Evolutionary conservation across 768 basidiomycete species (phyloP).

Genomic region (Tylopilus plumbeoviolaceoides): DNA sequence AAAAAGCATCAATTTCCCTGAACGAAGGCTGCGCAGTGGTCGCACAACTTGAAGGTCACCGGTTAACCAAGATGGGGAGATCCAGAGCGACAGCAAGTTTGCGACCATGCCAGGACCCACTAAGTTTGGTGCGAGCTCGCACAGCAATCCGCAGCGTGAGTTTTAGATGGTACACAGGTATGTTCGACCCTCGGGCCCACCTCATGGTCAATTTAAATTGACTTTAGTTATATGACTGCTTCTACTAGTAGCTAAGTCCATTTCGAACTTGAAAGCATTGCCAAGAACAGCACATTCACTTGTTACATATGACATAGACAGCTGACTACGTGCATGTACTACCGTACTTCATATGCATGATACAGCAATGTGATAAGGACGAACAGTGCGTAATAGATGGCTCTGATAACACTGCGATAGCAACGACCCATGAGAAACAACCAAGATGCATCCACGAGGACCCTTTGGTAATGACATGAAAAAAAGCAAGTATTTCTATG

Average conservation of each 20-base stretch:
- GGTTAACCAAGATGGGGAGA: not conserved
- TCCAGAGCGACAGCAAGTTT: not conserved
- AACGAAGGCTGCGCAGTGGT: not conserved
- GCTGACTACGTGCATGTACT: not conserved
- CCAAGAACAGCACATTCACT: not conserved
- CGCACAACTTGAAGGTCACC: not conserved
- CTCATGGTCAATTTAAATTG: not conserved
- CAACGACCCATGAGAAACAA: constrained; percentile 17
- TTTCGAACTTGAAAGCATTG: not conserved
- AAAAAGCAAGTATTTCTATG: constrained; percentile 16
- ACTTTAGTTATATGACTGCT: not conserved
- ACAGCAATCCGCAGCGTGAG: constrained; percentile 11
- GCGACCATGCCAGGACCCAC: not conserved
- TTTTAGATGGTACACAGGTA: not conserved
- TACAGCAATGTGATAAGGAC: not conserved
- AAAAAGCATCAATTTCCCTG: not conserved
- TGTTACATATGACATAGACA: constrained; percentile 1
- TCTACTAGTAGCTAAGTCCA: not conserved
- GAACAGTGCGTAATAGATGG: constrained; percentile 1
- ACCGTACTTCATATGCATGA: not conserved
- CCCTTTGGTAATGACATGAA: constrained; percentile 12
- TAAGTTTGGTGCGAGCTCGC: not conserved
- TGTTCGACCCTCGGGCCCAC: too few species aligned
- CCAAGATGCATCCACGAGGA: constrained; percentile 12
- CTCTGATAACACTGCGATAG: constrained; percentile 1